A percentile compares a stretch with the other conserved stretches of the same genome.
These are phyloP conservation scores for Huntiella savannae DNA, from an alignment of 2,329 filamentous ascomycete genomes.

Conservation along the genomic window DNA sequence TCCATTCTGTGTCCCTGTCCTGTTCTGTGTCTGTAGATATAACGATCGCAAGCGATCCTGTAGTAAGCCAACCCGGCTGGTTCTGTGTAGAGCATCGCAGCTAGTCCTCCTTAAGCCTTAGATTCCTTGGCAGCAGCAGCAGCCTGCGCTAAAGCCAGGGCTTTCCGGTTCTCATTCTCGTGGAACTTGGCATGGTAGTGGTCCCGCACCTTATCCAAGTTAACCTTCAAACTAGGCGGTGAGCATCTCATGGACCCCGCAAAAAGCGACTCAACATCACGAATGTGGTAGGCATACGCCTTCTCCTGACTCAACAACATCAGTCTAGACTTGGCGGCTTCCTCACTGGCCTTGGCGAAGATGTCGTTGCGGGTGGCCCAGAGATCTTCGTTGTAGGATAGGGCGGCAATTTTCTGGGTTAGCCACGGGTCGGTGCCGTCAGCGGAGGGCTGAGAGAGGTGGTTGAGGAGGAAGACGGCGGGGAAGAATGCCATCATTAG, in stretches of 20 bases:
- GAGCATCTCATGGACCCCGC: constrained; percentile 27
- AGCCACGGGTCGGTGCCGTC: constrained; percentile 31
- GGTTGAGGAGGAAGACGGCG: constrained; percentile 26
- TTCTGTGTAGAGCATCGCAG: too few species aligned
- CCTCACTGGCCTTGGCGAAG: constrained; percentile 32
- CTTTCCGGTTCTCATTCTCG: constrained; percentile 36
- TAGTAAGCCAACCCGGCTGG: too few species aligned
- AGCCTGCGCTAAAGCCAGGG: constrained; percentile 26
- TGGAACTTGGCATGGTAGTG: constrained; percentile 37
- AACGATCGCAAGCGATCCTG: too few species aligned
- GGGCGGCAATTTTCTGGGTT: constrained; percentile 25
- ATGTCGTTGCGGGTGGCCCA: constrained; percentile 34
- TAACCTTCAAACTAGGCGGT: constrained; percentile 16
- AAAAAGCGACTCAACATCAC: constrained; percentile 39
- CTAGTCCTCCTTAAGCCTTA: too few species aligned
- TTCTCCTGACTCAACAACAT: constrained; percentile 28
- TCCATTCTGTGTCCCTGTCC: too few species aligned
- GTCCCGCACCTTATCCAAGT: constrained; percentile 36
- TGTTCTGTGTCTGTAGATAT: too few species aligned
- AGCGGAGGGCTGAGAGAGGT: constrained; percentile 27
- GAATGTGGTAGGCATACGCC: constrained; percentile 32
- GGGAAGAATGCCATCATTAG: constrained; percentile 27
- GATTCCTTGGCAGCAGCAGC: background rate
- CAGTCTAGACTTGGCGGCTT: constrained; percentile 38
- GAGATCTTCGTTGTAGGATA: constrained; percentile 20